Percentiles rank a stretch among this genome's conserved stretches.
These are phyloP conservation scores for Amanita brunnescens DNA, from an alignment of 768 basidiomycete genomes.

Conservation along the genomic window DNA sequence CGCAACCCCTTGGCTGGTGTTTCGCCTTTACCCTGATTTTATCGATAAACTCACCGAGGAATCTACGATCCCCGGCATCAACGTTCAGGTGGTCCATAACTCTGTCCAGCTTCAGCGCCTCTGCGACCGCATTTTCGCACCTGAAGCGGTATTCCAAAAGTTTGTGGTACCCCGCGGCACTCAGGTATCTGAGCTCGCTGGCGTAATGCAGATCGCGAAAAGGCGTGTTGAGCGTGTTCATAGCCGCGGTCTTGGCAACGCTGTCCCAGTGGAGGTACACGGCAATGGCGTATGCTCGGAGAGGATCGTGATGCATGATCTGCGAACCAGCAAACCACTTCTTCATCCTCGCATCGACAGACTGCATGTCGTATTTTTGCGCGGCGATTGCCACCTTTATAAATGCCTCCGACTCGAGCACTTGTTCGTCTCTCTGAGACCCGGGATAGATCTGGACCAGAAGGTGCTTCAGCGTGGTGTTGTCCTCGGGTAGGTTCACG, in stretches of 20 bases:
- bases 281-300: constrained; percentile 1
- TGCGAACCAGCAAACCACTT: background rate
- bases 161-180: background rate
- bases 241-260: background rate
- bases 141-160: background rate
- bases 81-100: background rate
- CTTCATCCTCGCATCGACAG: background rate
- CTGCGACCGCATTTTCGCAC: background rate
- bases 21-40: background rate
- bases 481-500: constrained; percentile 11
- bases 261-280: background rate
- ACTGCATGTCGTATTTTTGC: constrained; percentile 2
- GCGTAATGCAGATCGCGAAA: background rate
- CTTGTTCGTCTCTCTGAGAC: background rate
- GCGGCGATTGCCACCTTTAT: background rate
- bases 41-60: background rate
- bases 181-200: background rate
- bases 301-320: background rate
- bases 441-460: constrained; percentile 7
- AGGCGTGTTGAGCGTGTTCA: background rate
- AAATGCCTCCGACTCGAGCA: background rate
- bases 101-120: background rate
- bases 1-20: background rate
- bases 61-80: background rate
- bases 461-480: constrained; percentile 6